A percentile compares a stretch with the other conserved stretches of the same genome.
These are phyloP conservation scores for Fusarium praegraminearum DNA, from an alignment of 2,329 filamentous ascomycete genomes.

Conservation along the genomic window DNA sequence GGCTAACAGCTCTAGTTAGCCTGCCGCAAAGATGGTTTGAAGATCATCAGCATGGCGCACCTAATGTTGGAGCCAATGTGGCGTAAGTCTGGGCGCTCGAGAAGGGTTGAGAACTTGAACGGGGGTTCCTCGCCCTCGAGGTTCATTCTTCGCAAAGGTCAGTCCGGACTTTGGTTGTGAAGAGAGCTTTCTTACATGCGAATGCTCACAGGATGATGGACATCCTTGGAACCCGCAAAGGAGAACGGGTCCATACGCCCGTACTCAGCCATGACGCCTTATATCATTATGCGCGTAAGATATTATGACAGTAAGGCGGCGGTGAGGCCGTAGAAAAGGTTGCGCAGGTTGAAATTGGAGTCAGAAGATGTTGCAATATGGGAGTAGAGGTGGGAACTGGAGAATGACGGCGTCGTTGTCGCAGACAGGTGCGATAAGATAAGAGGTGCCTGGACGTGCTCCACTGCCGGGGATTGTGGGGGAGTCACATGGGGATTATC, in stretches of 20 bases:
- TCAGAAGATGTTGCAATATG: neutral
- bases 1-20: conserved; percentile 60
- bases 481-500: neutral
- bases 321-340: neutral
- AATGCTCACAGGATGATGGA: conserved; percentile 78
- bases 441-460: neutral
- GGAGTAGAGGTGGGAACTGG: neutral
- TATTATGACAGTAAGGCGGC: neutral
- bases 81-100: conserved; percentile 82
- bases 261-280: conserved; percentile 54
- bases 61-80: conserved; percentile 89
- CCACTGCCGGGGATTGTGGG: neutral
- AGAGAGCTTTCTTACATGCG: conserved; percentile 63
- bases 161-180: conserved; percentile 17
- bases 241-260: conserved; percentile 91
- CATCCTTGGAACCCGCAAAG: conserved; percentile 88
- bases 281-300: conserved; percentile 43
- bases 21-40: neutral
- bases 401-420: neutral
- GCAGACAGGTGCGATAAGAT: neutral
- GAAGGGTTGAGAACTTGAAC: conserved; percentile 72
- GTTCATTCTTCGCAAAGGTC: conserved; percentile 56
- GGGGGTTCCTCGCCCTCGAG: conserved; percentile 60
- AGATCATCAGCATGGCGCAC: conserved; percentile 55
- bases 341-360: neutral